phyloP scores from a whole-genome alignment of 2,329 filamentous ascomycete species.

The Zasmidium citrigriseum region DNA sequence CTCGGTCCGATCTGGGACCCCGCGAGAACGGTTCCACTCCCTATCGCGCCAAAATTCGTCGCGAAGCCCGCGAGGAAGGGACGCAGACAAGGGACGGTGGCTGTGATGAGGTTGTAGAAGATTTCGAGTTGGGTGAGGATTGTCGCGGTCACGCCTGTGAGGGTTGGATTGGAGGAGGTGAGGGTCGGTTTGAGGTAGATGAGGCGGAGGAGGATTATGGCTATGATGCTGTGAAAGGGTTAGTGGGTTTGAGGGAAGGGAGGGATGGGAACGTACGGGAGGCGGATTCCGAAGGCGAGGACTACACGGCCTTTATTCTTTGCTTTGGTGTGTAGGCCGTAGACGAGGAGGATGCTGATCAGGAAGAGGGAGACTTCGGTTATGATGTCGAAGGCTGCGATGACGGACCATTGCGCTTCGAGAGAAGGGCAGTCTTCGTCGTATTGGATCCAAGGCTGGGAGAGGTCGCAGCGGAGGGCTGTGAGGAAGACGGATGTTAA shows the following conservation, averaged over 20 bases:
- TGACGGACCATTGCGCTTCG: constrained; percentile 39
- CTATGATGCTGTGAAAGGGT: constrained; percentile 38
- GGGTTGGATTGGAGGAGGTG: constrained; percentile 38
- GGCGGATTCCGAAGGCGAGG: constrained; percentile 44
- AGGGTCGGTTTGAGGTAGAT: constrained; percentile 37
- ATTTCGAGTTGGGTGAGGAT: constrained; percentile 46
- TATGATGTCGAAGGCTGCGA: constrained; percentile 43
- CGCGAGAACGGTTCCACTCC: constrained; percentile 13
- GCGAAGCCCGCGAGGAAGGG: constrained; percentile 37
- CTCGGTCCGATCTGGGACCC: constrained; percentile 13
- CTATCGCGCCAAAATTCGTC: constrained; percentile 23
- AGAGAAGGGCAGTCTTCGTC: constrained; percentile 4
- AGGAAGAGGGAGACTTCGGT: constrained; percentile 42
- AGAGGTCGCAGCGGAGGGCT: constrained; percentile 43
- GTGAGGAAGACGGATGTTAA: constrained; percentile 44
- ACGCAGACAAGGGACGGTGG: constrained; percentile 46
- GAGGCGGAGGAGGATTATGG: constrained; percentile 42
- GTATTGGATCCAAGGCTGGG: constrained; percentile 39
- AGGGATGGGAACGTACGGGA: constrained; percentile 36
- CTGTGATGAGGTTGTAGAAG: constrained; percentile 43
- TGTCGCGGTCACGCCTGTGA: constrained; percentile 38
- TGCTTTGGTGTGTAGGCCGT: constrained; percentile 40
- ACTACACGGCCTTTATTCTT: constrained; percentile 43
- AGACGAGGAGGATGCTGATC: constrained; percentile 41
- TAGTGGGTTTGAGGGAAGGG: neutral